A percentile compares a stretch with the other conserved stretches of the same genome.
Conservation (phyloP, 148 eudicot species). For the Camellia granthamiana region DNA sequence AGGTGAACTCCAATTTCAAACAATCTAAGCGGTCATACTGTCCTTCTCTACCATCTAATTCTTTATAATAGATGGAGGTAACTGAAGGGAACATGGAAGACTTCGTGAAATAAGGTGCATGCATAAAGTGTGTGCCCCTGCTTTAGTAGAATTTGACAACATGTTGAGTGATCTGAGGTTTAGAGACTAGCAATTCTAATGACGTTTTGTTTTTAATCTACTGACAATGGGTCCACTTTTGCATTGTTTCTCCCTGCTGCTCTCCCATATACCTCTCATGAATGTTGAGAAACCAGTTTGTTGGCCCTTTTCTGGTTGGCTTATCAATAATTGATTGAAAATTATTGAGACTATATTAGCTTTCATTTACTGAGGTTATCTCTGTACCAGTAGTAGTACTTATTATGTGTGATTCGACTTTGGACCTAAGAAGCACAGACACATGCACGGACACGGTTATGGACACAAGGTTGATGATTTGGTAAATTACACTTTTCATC, state of each 20-base stretch:
- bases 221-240: background rate
- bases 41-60: background rate
- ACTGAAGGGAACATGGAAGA: background rate
- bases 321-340: background rate
- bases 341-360: background rate
- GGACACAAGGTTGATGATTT: too few relatives aligned
- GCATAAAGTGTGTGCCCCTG: background rate
- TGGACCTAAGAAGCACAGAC: too few relatives aligned
- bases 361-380: background rate
- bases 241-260: background rate
- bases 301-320: background rate
- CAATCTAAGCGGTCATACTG: background rate
- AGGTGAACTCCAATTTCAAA: background rate
- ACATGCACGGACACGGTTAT: too few relatives aligned
- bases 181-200: background rate
- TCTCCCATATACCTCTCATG: constrained; percentile 2
- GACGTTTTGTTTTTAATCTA: background rate
- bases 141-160: background rate
- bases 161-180: background rate
- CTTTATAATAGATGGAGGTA: background rate
- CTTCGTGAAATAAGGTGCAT: background rate
- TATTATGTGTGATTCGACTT: background rate
- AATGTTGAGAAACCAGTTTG: constrained; percentile 7
- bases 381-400: background rate
- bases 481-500: too few relatives aligned